Evolutionary conservation across 2,329 filamentous ascomycete genomes (phyloP).

Genomic region (Cryphonectria nitschkei): DNA sequence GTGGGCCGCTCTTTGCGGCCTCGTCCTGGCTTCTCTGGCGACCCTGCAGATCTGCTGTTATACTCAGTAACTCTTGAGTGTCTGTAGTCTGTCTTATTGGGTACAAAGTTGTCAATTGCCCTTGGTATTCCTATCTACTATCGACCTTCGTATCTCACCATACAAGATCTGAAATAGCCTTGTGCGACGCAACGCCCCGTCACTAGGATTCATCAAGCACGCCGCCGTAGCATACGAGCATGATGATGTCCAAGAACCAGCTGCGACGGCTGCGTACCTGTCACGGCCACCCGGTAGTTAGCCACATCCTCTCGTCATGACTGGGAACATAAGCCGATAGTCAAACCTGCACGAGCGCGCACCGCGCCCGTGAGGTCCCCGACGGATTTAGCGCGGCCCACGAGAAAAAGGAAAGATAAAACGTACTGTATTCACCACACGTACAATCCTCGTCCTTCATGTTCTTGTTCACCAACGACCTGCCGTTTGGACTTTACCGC

Average conservation of each 20-base stretch:
- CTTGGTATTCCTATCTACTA: neutral
- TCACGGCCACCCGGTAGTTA: neutral
- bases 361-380: neutral
- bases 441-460: neutral
- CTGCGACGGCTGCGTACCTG: neutral
- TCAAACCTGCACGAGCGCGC: neutral
- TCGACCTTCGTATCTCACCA: too few relatives aligned
- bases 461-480: neutral
- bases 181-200: neutral
- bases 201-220: neutral
- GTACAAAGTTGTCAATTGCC: neutral
- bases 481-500: neutral
- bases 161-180: neutral
- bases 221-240: neutral
- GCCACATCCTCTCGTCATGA: neutral
- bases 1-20: neutral
- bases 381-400: neutral
- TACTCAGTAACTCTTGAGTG: too few relatives aligned
- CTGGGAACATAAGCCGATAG: neutral
- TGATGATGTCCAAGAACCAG: neutral
- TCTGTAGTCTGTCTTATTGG: neutral
- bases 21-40: neutral
- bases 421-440: neutral
- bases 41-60: neutral
- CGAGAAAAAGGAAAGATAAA: neutral